Evolutionary conservation across 2,329 filamentous ascomycete genomes (phyloP).

Genomic region (Colletotrichum plurivorum): DNA sequence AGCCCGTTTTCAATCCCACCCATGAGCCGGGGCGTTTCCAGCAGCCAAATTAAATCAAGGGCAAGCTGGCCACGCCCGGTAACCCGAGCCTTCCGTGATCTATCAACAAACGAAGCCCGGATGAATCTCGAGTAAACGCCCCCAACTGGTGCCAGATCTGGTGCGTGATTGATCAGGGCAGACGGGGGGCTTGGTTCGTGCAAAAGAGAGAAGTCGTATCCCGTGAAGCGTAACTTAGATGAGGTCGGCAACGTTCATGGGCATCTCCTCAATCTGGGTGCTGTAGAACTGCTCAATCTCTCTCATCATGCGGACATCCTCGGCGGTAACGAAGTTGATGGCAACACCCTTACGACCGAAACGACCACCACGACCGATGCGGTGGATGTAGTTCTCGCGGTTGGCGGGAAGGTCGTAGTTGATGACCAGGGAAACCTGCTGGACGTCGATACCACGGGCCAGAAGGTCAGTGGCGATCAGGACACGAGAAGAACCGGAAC

Average conservation of each 20-base stretch:
- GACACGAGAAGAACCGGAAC: slow-evolving; percentile 97
- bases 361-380: slow-evolving; percentile 99
- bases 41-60: slow-evolving; percentile 24
- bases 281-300: slow-evolving; percentile 99
- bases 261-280: slow-evolving; percentile 99
- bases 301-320: slow-evolving; percentile 99
- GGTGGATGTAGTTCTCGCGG: slow-evolving; percentile 99
- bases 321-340: slow-evolving; percentile 99
- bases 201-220: slow-evolving; percentile 38
- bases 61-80: slow-evolving; percentile 38
- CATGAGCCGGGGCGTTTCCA: slow-evolving; percentile 39
- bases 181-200: slow-evolving; percentile 37
- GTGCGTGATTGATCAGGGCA: slow-evolving; percentile 35
- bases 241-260: slow-evolving; percentile 89
- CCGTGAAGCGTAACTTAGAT: slow-evolving; percentile 66
- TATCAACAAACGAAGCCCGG: slow-evolving; percentile 43
- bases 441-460: slow-evolving; percentile 99
- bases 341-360: slow-evolving; percentile 99
- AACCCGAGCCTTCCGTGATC: slow-evolving; percentile 42
- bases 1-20: slow-evolving; percentile 43
- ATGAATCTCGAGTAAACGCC: slow-evolving; percentile 40
- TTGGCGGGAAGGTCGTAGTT: slow-evolving; percentile 99
- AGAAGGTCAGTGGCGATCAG: slow-evolving; percentile 98
- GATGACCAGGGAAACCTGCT: slow-evolving; percentile 99
- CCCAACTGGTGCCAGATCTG: slow-evolving; percentile 40